Evolutionary conservation across 441 rosid genomes (phyloP), one percentile per base, ranked within the genome.

Genomic region (Erysimum cheiri): DNA sequence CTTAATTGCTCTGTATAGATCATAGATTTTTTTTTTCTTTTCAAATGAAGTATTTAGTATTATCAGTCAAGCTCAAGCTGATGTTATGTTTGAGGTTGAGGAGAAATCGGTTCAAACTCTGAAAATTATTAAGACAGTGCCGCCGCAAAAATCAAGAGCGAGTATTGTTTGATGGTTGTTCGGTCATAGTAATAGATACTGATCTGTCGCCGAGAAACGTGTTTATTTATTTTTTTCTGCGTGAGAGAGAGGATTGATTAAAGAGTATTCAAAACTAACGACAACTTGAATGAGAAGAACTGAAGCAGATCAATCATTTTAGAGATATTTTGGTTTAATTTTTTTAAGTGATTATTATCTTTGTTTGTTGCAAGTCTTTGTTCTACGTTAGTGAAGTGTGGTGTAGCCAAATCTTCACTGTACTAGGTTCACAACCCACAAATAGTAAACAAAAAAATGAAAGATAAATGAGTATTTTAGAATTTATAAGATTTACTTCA

Each of bases 161-260:
- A 31, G 54, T 10, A 52, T 15, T 41, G 2, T 56, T 41, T 24
- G 10, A 0, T n/a, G 69, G 37, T 52, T 70, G n/a, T n/a, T n/a
- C 37, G 4, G 59, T 71, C 47, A 53, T 55, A 6, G n/a, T n/a
- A n/a, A 24, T 4, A 37, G 29, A 17, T 46, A 59, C 36, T 24
- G 29, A 28, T 11, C 31, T 52, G 7, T 31, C 14, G 26, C 67
- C 67, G 5, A 32, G 40, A 28, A 52, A 62, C 8, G 1, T 17
- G 2, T 39, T 52, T 1, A 15, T 29, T 37, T 1, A n/a, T n/a
- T 1, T 3, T 12, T 43, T 1, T 14, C 19, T 43, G 15, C 19
- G 9, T 40, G 6, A 39, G 19, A 59, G 6, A 13, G 24, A 11
- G n/a, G 33, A 29, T 29, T 52, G 17, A 9, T 43, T 43, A 14